Percentiles rank a stretch among this genome's conserved stretches.
Conservation (phyloP, 345 rosid genomes). For the Moricandia arvensis region DNA sequence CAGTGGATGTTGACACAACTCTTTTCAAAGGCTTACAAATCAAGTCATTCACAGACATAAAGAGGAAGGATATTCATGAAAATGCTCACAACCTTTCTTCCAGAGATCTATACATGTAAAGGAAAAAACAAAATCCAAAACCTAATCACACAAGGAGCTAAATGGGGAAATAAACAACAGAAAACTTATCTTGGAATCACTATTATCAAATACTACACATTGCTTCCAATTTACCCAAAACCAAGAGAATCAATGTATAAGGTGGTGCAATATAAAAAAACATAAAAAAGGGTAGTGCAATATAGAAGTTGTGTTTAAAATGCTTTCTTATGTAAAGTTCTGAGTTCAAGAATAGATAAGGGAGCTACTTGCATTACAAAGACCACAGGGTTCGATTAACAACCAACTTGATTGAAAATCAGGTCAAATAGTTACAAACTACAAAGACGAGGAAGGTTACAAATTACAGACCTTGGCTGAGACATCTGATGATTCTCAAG, state of each 20-base stretch:
- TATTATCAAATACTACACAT: no score
- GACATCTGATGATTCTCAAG: conserved; percentile 52
- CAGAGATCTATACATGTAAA: background rate
- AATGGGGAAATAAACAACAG: background rate
- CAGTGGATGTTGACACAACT: background rate
- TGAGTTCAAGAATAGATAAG: no score
- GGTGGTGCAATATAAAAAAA: background rate
- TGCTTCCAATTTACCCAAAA: no score
- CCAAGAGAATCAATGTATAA: background rate
- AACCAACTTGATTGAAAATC: background rate
- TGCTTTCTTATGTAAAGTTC: no score
- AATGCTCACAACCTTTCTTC: background rate
- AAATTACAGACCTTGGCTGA: conserved; percentile 59
- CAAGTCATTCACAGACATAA: conserved; percentile 13
- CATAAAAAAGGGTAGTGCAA: no score
- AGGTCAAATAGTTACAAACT: conserved; percentile 30
- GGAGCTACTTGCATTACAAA: conserved; percentile 1
- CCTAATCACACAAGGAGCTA: conserved; percentile 15
- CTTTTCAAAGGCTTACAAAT: background rate
- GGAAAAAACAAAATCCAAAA: background rate
- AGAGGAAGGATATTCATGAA: background rate
- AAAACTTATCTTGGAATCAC: background rate
- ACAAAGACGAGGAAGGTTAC: background rate
- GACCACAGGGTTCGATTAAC: conserved; percentile 3
- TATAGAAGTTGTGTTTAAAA: no score